Evolutionary conservation across 306 rosid genomes (phyloP).

Genomic region (Argentina anserina): DNA sequence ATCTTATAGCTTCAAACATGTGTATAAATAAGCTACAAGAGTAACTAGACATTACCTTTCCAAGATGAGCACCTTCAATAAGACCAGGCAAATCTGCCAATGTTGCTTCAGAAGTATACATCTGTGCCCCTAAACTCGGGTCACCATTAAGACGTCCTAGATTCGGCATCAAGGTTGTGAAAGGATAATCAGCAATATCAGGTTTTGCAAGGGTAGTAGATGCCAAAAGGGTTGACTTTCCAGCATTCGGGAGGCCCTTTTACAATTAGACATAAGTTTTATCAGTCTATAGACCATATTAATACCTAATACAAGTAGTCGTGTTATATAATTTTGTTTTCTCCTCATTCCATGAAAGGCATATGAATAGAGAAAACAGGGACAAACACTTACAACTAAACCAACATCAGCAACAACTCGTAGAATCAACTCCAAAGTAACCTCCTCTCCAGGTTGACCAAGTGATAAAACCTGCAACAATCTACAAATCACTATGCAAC

Average conservation of each 20-base stretch:
- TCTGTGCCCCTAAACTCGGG: constrained; percentile 90
- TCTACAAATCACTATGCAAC: constrained; percentile 15
- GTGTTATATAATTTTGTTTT: background rate
- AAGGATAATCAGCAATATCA: constrained; percentile 92
- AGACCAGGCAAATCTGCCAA: constrained; percentile 99
- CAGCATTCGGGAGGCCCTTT: constrained; percentile 99
- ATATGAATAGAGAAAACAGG: background rate
- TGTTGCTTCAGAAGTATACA: constrained; percentile 92
- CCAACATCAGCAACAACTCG: constrained; percentile 98
- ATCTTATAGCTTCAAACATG: constrained; percentile 8
- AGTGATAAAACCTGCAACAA: constrained; percentile 61
- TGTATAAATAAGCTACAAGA: constrained; percentile 5
- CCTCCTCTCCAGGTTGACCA: constrained; percentile 95
- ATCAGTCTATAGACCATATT: constrained; percentile 20
- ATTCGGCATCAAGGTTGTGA: constrained; percentile 95
- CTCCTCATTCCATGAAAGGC: background rate
- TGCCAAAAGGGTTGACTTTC: constrained; percentile 89
- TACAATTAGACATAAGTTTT: constrained; percentile 30
- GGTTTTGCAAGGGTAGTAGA: constrained; percentile 97
- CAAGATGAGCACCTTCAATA: constrained; percentile 97
- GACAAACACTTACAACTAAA: constrained; percentile 45
- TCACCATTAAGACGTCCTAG: constrained; percentile 95
- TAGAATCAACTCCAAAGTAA: constrained; percentile 87
- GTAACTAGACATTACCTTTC: constrained; percentile 78
- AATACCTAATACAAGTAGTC: background rate